Evolutionary conservation across 768 basidiomycete species (phyloP), one percentile per base, ranked within the genome.

Genomic region (Tricholoma hemisulphureum): DNA sequence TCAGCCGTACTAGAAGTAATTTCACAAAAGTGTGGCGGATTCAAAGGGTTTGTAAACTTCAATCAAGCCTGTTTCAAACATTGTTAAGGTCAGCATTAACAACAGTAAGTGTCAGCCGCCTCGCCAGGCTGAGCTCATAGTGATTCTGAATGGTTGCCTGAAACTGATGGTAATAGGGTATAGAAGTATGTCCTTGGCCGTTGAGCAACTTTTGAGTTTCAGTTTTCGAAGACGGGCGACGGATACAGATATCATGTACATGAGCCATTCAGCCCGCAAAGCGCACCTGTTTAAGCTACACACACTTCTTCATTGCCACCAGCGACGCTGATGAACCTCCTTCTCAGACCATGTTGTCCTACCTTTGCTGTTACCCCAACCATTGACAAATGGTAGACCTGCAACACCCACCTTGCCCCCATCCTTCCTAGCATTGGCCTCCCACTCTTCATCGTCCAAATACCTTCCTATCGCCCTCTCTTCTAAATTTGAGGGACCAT

Each of bases 391-490:
- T 29, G 53, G 53, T 7, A 43, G 16, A 6, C 53, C 24, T 20
- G 31, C n/a, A 46, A 34, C 29, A 16, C 52, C 52, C 28, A 11
- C 58, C 43, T 51, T 55, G 24, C 34, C 32, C 23, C 43, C 52
- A 43, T 51, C 55, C 23, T 45, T 41, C 34, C 49, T 29, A 34
- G 59, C 64, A n/a, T 61, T 65, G 51, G 72, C 70, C 67, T 89
- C 89, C 88, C 88, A 91, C 58, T 88, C 86, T 1, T 79, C 76
- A 59, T 91, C 88, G 49, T 87, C 86, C 55, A 89, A 64, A 68
- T 88, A 91, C 43, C 67, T 73, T 56, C 79, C 79, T 26, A 87
- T 73, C 0, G 87, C 88, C 3, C 80, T 69, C 14, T 69, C 76
- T 62, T 83, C 85, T 53, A 84, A 56, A 34, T 56, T 62, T 41